These are phyloP conservation scores for Oleoguttula mirabilis DNA, from an alignment of 495 filamentous ascomycete genomes.

Conservation along the genomic window DNA sequence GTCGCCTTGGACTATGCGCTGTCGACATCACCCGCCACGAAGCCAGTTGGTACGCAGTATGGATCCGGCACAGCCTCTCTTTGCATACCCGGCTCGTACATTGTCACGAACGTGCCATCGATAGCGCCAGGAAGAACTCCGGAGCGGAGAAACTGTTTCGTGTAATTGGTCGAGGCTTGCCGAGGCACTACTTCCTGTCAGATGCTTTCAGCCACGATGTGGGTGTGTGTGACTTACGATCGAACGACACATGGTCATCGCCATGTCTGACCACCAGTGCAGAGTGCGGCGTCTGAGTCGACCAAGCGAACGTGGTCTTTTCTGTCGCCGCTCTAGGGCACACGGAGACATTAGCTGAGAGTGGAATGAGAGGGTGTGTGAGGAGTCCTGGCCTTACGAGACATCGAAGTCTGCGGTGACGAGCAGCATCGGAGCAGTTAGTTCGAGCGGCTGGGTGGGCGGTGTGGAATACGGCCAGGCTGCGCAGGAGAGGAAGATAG, in stretches of 20 bases:
- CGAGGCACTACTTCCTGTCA: background rate
- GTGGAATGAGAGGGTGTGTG: too few species aligned
- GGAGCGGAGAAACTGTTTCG: slow-evolving; percentile 4
- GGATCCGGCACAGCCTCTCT: slow-evolving; percentile 1
- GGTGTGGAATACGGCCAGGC: slow-evolving; percentile 3
- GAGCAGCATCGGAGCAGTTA: background rate
- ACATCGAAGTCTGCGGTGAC: slow-evolving; percentile 5
- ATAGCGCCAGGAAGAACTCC: background rate
- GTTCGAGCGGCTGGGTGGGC: background rate
- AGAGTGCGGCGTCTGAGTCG: background rate
- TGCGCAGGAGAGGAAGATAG: background rate
- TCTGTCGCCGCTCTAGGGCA: background rate
- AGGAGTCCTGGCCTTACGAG: too few species aligned
- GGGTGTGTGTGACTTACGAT: background rate
- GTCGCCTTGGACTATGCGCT: background rate
- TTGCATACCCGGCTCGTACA: background rate
- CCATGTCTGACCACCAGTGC: slow-evolving; percentile 4
- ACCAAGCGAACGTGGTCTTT: slow-evolving; percentile 3
- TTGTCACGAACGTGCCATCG: slow-evolving; percentile 2
- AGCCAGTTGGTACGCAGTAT: slow-evolving; percentile 2
- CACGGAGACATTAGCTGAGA: background rate
- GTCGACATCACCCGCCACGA: slow-evolving; percentile 6
- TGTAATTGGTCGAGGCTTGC: slow-evolving; percentile 2
- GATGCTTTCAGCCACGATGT: background rate
- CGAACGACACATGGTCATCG: slow-evolving; percentile 7